Evolutionary conservation across 164 flowering plant species (phyloP), one percentile per base, ranked within the genome.

Genomic region (Buxus sempervirens): DNA sequence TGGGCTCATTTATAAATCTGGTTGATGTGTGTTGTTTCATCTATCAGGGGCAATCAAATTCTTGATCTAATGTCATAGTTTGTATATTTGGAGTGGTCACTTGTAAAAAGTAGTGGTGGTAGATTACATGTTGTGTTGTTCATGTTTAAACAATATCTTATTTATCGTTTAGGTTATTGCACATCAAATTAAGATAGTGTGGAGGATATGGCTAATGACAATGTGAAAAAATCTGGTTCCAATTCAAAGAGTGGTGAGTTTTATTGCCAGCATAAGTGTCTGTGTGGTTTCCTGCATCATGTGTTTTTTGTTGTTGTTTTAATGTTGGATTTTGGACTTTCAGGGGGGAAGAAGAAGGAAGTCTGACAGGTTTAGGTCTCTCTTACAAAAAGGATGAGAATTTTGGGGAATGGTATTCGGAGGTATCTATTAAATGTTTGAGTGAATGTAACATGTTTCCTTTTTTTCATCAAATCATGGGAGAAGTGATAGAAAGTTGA

Each of bases 351-450:
- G 61, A 89, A 86, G 84, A 92, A 93, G 79, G 97, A 89, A 64
- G 92, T 90, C 97, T 90, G 80, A 94, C 95, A 58, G 97, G 97
- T 1, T 82, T 93, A n/a, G 94, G 97, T 10, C 82, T 93, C 12
- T 65, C 97, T n/a, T 19, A 78, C 57, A 86, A 83, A 80, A 94
- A 91, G 73, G 95, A 91, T 71, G 98, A 86, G 19, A 91, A 91
- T 73, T 94, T 94, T 54, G 98, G 97, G 54, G 98, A 94, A 61
- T 94, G 98, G 97, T 94, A 94, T 68, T 86, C 96, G n/a, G 97
- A 94, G 96, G 98, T 93, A 82, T 57, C 54, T 18, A 27, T 49
- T 62, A 15, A 19, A 15, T 19, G n/a, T 42, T 54, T 32, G 25
- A 41, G 57, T 63, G 26, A 6, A n/a, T 3, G 24, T 24, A 2